Evolutionary conservation across 805 yeast genomes (phyloP).

Genomic region (Saccharomycopsis synnaedendra): DNA sequence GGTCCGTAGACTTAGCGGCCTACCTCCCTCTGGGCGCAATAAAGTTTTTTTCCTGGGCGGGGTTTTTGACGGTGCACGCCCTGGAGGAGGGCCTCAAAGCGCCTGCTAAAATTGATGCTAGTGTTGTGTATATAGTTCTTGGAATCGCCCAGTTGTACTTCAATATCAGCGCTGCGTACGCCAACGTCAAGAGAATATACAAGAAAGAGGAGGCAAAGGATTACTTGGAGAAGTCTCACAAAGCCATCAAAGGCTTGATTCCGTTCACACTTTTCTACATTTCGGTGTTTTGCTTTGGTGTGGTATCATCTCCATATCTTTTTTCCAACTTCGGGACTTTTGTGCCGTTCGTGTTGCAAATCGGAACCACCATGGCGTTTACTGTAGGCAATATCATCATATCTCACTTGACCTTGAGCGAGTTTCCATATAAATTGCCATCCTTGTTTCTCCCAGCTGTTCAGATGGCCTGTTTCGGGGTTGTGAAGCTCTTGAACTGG

Average conservation of each 20-base stretch:
- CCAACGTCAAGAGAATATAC: conserved; percentile 43
- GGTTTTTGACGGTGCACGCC: conserved; percentile 12
- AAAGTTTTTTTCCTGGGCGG: background rate
- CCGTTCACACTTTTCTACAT: conserved; percentile 56
- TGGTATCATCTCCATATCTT: conserved; percentile 36
- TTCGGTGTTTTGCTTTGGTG: conserved; percentile 34
- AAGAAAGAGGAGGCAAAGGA: conserved; percentile 21
- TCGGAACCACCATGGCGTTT: conserved; percentile 71
- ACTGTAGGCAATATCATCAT: conserved; percentile 85
- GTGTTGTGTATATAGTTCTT: conserved; percentile 33
- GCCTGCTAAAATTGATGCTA: conserved; percentile 26
- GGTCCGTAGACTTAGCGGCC: background rate
- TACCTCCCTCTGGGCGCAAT: conserved; percentile 1
- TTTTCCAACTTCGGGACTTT: conserved; percentile 22
- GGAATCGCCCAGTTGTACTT: conserved; percentile 46
- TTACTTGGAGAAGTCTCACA: conserved; percentile 18
- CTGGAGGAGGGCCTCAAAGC: conserved; percentile 1
- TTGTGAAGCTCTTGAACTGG: background rate
- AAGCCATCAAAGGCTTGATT: conserved; percentile 42
- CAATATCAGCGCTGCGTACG: conserved; percentile 59
- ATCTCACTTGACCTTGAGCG: conserved; percentile 73
- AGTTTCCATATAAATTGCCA: conserved; percentile 62
- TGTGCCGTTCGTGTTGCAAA: conserved; percentile 53
- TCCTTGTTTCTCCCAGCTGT: conserved; percentile 56
- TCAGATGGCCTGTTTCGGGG: conserved; percentile 24